Evolutionary conservation across 345 rosid genomes (phyloP).

Genomic region (Rhizophora mangle): DNA sequence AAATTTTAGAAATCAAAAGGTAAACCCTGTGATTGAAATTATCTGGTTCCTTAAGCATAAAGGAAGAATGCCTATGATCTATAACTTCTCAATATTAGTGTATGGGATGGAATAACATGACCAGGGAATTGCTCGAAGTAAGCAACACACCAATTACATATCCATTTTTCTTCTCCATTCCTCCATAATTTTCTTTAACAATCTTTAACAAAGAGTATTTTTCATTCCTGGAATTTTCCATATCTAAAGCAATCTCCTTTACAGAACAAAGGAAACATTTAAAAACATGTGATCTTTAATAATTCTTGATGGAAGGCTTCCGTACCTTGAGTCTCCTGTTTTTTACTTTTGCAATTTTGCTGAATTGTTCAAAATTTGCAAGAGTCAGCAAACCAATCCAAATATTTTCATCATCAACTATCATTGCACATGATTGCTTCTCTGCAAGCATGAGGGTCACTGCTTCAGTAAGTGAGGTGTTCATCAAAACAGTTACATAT

Average conservation of each 20-base stretch:
- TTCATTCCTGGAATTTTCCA: not conserved
- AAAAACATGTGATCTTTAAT: not conserved
- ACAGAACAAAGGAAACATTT: not conserved
- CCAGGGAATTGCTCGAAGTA: not conserved
- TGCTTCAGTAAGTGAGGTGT: constrained; percentile 66
- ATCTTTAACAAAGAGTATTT: not conserved
- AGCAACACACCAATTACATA: not conserved
- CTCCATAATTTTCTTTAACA: not conserved
- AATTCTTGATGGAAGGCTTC: constrained; percentile 8
- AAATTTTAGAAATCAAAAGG: not conserved
- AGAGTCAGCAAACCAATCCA: constrained; percentile 65
- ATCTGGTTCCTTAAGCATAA: not conserved
- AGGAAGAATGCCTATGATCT: not conserved
- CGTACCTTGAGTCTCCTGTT: constrained; percentile 49
- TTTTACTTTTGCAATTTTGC: constrained; percentile 41
- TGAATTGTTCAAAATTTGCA: not conserved
- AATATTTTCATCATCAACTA: constrained; percentile 59
- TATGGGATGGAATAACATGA: too few relatives aligned
- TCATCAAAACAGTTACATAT: constrained; percentile 62
- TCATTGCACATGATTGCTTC: constrained; percentile 83
- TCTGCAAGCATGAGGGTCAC: constrained; percentile 77
- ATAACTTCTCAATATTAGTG: not conserved
- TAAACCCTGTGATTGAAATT: not conserved
- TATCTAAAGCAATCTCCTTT: not conserved
- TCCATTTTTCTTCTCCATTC: not conserved